phyloP scores from a whole-genome alignment of 2,329 filamentous ascomycete species.

The Colletotrichum magnum region DNA sequence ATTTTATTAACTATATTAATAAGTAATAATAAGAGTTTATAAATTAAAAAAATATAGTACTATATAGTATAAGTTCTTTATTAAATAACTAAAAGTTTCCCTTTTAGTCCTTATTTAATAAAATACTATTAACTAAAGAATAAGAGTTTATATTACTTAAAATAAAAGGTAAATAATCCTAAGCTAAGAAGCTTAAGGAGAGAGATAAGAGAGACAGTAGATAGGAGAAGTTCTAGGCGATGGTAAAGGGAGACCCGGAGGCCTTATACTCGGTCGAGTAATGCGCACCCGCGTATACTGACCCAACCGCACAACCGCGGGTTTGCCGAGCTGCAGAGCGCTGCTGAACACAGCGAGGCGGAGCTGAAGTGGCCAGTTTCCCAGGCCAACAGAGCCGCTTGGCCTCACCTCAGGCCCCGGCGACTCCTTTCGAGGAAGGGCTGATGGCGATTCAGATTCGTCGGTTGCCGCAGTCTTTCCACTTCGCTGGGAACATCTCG shows the following conservation, averaged over 20 bases:
- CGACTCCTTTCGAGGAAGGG: no score
- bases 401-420: no score
- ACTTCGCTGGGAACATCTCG: background rate
- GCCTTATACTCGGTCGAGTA: background rate
- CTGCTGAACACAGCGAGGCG: background rate
- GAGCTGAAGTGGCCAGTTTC: background rate
- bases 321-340: background rate
- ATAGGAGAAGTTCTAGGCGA: background rate
- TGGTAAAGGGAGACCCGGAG: background rate
- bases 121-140: no score
- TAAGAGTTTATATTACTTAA: no score
- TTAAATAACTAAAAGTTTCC: no score
- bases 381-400: background rate
- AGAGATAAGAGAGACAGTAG: background rate
- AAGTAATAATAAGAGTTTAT: no score
- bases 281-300: background rate
- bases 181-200: background rate
- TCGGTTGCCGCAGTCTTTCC: background rate
- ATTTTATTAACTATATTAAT: no score
- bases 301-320: background rate
- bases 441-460: background rate
- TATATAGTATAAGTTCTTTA: no score
- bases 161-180: no score
- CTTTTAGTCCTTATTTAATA: no score
- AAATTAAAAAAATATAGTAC: no score